These are phyloP conservation scores for Ascochyta rabiei DNA, from an alignment of 2,329 filamentous ascomycete species.

Conservation along the genomic window DNA sequence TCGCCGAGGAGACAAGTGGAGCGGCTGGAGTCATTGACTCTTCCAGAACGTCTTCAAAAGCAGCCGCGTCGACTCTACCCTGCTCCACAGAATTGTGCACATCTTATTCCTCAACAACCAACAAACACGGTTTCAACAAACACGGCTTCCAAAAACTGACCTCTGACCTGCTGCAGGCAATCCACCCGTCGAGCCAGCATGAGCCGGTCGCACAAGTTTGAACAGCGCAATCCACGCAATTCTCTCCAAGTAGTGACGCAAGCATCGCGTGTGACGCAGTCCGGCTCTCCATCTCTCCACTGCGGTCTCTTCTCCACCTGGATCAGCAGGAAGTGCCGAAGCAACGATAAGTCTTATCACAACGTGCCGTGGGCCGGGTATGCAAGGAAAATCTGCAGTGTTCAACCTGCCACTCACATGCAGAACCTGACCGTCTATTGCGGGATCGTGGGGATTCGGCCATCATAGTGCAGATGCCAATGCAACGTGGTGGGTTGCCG, in stretches of 20 bases:
- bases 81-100: conserved; percentile 16
- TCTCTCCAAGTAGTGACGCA: conserved; percentile 23
- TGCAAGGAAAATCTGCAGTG: conserved; percentile 28
- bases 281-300: conserved; percentile 18
- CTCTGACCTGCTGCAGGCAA: conserved; percentile 2
- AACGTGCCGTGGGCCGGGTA: conserved; percentile 25
- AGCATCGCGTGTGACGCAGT: conserved; percentile 14
- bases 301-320: conserved; percentile 26
- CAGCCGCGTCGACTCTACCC: conserved; percentile 22
- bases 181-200: background rate
- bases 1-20: conserved; percentile 28
- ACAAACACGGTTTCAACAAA: conserved; percentile 15
- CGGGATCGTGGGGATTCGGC: conserved; percentile 14
- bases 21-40: conserved; percentile 22
- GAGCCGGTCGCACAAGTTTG: conserved; percentile 1
- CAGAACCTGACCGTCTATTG: conserved; percentile 4
- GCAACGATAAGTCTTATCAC: conserved; percentile 34
- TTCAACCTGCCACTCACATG: conserved; percentile 20
- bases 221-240: conserved; percentile 4
- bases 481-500: conserved; percentile 27
- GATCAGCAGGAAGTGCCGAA: conserved; percentile 22
- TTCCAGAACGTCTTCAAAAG: conserved; percentile 33
- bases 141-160: conserved; percentile 9
- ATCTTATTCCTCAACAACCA: conserved; percentile 27
- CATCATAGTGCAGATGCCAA: conserved; percentile 17